Evolutionary conservation across 2,329 filamentous ascomycete genomes (phyloP).

Genomic region (Penicillium sp.): DNA sequence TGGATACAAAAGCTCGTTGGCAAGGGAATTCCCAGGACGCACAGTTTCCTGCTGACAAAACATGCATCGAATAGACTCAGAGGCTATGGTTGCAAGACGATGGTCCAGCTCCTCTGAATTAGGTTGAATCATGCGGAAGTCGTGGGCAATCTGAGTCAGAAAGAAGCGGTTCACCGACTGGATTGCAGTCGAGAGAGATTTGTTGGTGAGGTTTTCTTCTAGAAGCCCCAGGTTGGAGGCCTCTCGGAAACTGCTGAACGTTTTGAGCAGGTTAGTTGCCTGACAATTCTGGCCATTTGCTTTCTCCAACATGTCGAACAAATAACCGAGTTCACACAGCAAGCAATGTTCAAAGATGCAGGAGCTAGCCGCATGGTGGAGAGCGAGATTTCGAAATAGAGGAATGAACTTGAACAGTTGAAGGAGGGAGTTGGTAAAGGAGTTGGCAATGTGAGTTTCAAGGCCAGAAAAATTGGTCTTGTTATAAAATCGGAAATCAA

Average conservation of each 20-base stretch:
- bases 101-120: conserved; percentile 67
- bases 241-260: conserved; percentile 78
- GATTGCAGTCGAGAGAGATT: conserved; percentile 74
- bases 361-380: conserved; percentile 82
- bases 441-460: conserved; percentile 95
- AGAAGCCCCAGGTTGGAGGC: conserved; percentile 74
- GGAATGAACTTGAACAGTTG: conserved; percentile 92
- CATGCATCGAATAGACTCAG: conserved; percentile 69
- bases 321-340: conserved; percentile 88
- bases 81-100: conserved; percentile 49
- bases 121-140: conserved; percentile 67
- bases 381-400: conserved; percentile 77
- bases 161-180: conserved; percentile 85
- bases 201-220: conserved; percentile 74
- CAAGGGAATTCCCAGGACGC: conserved; percentile 71
- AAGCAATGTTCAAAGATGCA: conserved; percentile 82
- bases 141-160: conserved; percentile 72
- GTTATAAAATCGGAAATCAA: conserved; percentile 97
- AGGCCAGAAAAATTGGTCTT: conserved; percentile 86
- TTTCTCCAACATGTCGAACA: conserved; percentile 98
- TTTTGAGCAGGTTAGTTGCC: conserved; percentile 89
- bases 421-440: conserved; percentile 87
- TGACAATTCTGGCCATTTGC: conserved; percentile 92
- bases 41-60: conserved; percentile 85
- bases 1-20: conserved; percentile 84